Base-by-base conservation (phyloP, 805 yeast species). In the Nadsonia fulvescens region DNA sequence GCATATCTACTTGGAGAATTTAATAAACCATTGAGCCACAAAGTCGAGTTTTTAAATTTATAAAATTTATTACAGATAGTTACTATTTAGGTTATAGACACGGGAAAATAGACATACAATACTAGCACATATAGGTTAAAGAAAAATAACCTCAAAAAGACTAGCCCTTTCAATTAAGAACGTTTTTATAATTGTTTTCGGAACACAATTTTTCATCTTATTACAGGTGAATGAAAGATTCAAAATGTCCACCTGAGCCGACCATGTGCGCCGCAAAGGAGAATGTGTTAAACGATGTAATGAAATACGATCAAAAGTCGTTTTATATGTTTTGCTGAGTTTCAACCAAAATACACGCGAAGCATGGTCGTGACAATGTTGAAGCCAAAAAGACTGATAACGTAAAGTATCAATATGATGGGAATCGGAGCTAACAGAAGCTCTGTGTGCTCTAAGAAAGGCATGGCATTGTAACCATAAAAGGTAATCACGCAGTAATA, bases 381-480 rank as follows among this genome's bases (percentile, higher is more conserved):
- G 47, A 74, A 64, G 3, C 86, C 77, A 31, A 72, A 58, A 18
- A 71, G 38, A 22, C 79, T 61, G 26, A 70, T 40, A 8, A 75
- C 22, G 66, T 77, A 81, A 6, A 61, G 40, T 2, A 76, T 30
- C 20, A 62, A 60, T 27, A 73, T 54, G 3, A 64, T 39, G 2
- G 74, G 75, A 20, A 81, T 61, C 7, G 92, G 82, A 11, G 69
- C 47, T 20, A 73, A 47, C 18, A 74, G 51, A 23, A 61, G 48
- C 41, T 73, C 76, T 8, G 79, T 69, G 39, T 60, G 66, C 48
- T 51, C 70, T 56, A 66, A 57, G 44, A 56, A 77, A 35, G 70
- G 82, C 45, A 75, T 58, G 32, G 78, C 57, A 56, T 78, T 64
- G 53, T 76, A 83, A n/a, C 95, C 95, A 41, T 81, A 69, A 45